Percentiles rank a stretch among this genome's conserved stretches.
These are phyloP conservation scores for Leavenworthia alabamica DNA, from an alignment of 345 rosid genomes.

Conservation along the genomic window DNA sequence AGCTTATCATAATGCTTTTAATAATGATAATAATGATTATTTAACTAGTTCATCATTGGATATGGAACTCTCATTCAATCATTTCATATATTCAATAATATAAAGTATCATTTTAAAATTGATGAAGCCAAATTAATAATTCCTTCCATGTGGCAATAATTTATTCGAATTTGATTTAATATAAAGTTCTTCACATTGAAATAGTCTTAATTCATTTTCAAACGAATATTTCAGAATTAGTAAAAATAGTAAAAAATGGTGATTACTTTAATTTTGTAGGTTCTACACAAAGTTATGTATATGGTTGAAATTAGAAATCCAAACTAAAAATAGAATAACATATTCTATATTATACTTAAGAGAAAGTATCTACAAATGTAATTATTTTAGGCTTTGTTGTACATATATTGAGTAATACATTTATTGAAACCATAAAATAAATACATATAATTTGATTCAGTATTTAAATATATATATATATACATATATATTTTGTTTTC, in stretches of 20 bases:
- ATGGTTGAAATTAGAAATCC: neutral
- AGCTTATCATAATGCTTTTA: constrained; percentile 17
- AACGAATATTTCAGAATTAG: neutral
- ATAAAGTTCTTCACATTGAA: neutral
- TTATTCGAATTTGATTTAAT: neutral
- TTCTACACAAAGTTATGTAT: neutral
- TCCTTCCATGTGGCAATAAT: neutral
- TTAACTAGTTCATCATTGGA: neutral
- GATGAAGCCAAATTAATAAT: neutral
- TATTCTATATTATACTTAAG: constrained; percentile 11
- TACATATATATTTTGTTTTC: no score
- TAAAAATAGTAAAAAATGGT: neutral
- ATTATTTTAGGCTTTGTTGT: neutral
- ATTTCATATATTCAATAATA: constrained; percentile 3
- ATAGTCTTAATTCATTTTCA: neutral
- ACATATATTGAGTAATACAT: neutral
- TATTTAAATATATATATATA: neutral
- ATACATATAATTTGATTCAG: neutral
- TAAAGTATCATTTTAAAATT: neutral
- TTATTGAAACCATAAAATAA: constrained; percentile 10
- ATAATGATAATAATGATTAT: constrained; percentile 9
- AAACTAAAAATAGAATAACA: neutral
- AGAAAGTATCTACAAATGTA: constrained; percentile 16
- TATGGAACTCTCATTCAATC: constrained; percentile 9
- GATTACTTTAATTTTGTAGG: neutral